phyloP scores from a whole-genome alignment of 495 filamentous ascomycete species.

The Penicillium verhagenii region DNA sequence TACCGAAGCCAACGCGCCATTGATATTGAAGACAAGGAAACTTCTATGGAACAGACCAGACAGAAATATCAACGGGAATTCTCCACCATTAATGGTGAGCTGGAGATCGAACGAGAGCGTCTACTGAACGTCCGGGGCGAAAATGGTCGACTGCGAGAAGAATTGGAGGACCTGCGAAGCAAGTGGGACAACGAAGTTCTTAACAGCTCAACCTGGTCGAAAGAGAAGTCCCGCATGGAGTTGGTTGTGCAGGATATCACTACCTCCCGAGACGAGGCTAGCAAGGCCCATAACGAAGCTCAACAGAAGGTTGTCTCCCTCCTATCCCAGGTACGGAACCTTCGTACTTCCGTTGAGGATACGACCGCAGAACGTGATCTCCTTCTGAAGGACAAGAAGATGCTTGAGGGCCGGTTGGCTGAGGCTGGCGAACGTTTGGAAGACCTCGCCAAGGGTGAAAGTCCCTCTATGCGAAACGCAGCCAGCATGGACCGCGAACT shows the following conservation, averaged over 20 bases:
- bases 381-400: slow-evolving; percentile 84
- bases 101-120: slow-evolving; percentile 91
- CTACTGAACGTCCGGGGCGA: slow-evolving; percentile 65
- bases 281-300: slow-evolving; percentile 89
- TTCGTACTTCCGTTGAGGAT: slow-evolving; percentile 84
- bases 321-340: slow-evolving; percentile 83
- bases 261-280: slow-evolving; percentile 87
- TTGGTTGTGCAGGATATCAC: slow-evolving; percentile 87
- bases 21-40: slow-evolving; percentile 95
- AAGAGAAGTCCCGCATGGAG: slow-evolving; percentile 92
- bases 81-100: slow-evolving; percentile 80
- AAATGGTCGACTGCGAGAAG: slow-evolving; percentile 78
- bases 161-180: slow-evolving; percentile 88
- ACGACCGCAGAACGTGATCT: slow-evolving; percentile 80
- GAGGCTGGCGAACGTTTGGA: slow-evolving; percentile 92
- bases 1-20: slow-evolving; percentile 93
- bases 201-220: slow-evolving; percentile 96
- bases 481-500: slow-evolving; percentile 87
- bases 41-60: slow-evolving; percentile 92
- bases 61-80: slow-evolving; percentile 97
- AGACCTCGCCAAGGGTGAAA: slow-evolving; percentile 81
- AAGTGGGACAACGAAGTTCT: slow-evolving; percentile 99
- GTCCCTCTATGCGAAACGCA: slow-evolving; percentile 87
- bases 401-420: slow-evolving; percentile 79
- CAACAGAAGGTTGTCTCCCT: slow-evolving; percentile 88